Conservation (phyloP, 352 stramenopile species). For the Phytopythium ostracodes region DNA sequence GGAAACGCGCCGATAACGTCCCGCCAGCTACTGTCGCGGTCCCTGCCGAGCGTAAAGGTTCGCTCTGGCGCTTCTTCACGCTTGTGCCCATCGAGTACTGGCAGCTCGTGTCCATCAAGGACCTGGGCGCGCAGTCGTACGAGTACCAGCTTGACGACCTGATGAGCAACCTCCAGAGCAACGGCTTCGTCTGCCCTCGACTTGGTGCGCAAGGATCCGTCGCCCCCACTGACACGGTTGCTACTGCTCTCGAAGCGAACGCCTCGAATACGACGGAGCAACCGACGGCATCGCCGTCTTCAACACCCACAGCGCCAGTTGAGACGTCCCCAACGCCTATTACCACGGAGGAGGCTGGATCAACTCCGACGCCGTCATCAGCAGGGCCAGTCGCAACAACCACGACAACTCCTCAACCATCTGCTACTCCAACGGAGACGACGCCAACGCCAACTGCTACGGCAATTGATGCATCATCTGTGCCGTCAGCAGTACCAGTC, state of each 20-base stretch:
- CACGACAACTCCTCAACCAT: background rate
- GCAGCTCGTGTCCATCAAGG: constrained; percentile 24
- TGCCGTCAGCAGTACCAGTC: background rate
- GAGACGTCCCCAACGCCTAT: background rate
- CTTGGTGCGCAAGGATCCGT: background rate
- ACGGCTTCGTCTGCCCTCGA: constrained; percentile 25
- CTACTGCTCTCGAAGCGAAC: background rate
- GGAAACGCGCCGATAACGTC: constrained; percentile 19
- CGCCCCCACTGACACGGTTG: background rate
- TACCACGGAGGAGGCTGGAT: background rate
- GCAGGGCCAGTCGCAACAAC: background rate
- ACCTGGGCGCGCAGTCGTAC: constrained; percentile 22
- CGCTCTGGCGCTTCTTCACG: constrained; percentile 20
- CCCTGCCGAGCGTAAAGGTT: constrained; percentile 17
- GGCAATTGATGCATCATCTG: background rate
- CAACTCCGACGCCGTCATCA: background rate
- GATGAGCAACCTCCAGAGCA: constrained; percentile 19
- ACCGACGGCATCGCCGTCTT: background rate
- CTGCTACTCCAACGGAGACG: background rate
- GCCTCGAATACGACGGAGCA: background rate
- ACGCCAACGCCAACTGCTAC: background rate
- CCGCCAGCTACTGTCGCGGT: constrained; percentile 8
- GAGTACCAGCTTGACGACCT: constrained; percentile 25
- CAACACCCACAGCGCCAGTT: background rate
- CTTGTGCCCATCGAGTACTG: constrained; percentile 18